phyloP scores from a whole-genome alignment of 208 protist genomes.

The Acanthamoeba culbertsoni region DNA sequence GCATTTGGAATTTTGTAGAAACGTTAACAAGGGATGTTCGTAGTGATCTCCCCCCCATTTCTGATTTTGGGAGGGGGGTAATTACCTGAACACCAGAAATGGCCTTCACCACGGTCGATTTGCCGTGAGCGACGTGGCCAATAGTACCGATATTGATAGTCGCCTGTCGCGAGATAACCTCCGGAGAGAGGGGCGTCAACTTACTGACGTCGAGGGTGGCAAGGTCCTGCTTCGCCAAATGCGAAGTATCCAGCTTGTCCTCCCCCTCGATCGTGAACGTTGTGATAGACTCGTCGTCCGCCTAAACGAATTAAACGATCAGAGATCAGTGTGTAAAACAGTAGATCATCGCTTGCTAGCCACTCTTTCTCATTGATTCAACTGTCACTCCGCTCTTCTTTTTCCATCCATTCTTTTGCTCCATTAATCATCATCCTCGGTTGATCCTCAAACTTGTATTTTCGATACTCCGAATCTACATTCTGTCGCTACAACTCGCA shows the following conservation, averaged over 20 bases:
- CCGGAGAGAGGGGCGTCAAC: constrained; percentile 93
- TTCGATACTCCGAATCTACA: too few species aligned
- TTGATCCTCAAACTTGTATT: too few species aligned
- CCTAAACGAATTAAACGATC: too few species aligned
- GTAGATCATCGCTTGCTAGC: too few species aligned
- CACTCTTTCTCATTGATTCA: too few species aligned
- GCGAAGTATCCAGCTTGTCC: constrained; percentile 19
- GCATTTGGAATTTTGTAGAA: background rate
- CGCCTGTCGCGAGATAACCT: constrained; percentile 98
- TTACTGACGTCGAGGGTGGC: constrained; percentile 76
- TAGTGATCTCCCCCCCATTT: background rate
- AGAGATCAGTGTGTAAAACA: too few species aligned
- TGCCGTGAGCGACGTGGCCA: constrained; percentile 99
- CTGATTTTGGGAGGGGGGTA: background rate
- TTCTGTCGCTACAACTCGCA: too few species aligned
- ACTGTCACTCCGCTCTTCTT: too few species aligned
- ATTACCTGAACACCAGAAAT: constrained; percentile 95
- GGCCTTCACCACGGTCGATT: constrained; percentile 99
- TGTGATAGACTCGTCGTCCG: constrained; percentile 22
- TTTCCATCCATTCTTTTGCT: too few species aligned
- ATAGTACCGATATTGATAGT: constrained; percentile 99
- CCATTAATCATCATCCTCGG: too few species aligned
- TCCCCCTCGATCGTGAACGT: constrained; percentile 50
- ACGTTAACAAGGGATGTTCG: background rate
- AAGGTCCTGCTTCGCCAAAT: constrained; percentile 24